Conservation (phyloP, 768 basidiomycete species). For the Candolleomyces aberdarensis region DNA sequence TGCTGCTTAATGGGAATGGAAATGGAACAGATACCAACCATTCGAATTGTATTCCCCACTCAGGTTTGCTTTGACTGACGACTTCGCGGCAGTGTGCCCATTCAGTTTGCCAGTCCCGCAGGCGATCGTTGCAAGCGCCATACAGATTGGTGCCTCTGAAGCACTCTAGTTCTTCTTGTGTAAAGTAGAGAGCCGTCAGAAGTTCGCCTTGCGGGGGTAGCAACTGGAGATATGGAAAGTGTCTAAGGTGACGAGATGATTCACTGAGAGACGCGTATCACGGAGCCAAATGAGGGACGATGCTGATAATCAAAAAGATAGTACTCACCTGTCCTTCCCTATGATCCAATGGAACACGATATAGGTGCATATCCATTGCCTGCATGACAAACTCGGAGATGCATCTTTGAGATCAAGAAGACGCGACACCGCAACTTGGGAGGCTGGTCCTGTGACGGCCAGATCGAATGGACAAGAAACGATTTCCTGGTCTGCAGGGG, state of each 20-base stretch:
- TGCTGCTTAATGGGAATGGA: slow-evolving; percentile 2
- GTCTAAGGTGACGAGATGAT: slow-evolving; percentile 27
- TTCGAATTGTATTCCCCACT: slow-evolving; percentile 53
- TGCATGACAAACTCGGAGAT: slow-evolving; percentile 45
- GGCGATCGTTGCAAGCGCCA: slow-evolving; percentile 70
- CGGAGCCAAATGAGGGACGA: neutral
- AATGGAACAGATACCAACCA: slow-evolving; percentile 41
- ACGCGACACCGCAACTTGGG: slow-evolving; percentile 39
- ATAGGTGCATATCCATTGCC: slow-evolving; percentile 69
- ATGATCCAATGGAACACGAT: slow-evolving; percentile 14
- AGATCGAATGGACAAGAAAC: slow-evolving; percentile 69
- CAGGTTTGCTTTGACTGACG: slow-evolving; percentile 30
- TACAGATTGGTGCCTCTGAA: slow-evolving; percentile 80
- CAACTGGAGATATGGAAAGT: slow-evolving; percentile 62
- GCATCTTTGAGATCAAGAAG: slow-evolving; percentile 19
- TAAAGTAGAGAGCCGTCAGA: slow-evolving; percentile 74
- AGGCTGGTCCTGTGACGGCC: slow-evolving; percentile 53
- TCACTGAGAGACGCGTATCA: slow-evolving; percentile 11
- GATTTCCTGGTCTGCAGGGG: slow-evolving; percentile 50
- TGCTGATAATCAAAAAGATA: neutral
- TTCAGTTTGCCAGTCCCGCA: slow-evolving; percentile 58
- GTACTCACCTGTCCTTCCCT: slow-evolving; percentile 6
- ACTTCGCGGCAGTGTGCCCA: slow-evolving; percentile 52
- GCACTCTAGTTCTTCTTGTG: slow-evolving; percentile 52
- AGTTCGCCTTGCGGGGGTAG: slow-evolving; percentile 59